Evolutionary conservation across 2,329 filamentous ascomycete genomes (phyloP).

Genomic region (Esteya vermicola): DNA sequence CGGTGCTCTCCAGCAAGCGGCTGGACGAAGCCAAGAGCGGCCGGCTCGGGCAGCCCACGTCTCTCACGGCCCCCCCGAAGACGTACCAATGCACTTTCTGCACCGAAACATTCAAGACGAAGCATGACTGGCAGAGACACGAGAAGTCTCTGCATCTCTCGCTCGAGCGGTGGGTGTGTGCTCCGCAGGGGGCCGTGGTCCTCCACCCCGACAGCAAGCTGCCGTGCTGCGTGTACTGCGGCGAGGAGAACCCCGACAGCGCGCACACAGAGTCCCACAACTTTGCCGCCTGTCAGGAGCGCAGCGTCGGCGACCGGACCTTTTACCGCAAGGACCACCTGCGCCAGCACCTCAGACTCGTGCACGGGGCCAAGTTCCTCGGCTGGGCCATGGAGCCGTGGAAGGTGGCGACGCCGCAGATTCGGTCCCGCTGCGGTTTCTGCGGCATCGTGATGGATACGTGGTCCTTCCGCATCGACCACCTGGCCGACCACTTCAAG

Average conservation of each 20-base stretch:
- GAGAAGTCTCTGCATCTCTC: slow-evolving; percentile 54
- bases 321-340: slow-evolving; percentile 55
- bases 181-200: slow-evolving; percentile 39
- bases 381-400: slow-evolving; percentile 52
- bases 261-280: slow-evolving; percentile 46
- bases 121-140: slow-evolving; percentile 57
- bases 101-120: slow-evolving; percentile 52
- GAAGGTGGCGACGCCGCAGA: slow-evolving; percentile 45
- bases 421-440: slow-evolving; percentile 51
- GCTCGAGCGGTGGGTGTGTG: slow-evolving; percentile 51
- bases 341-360: slow-evolving; percentile 49
- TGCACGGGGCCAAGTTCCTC: slow-evolving; percentile 47
- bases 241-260: slow-evolving; percentile 36
- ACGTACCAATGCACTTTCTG: slow-evolving; percentile 56
- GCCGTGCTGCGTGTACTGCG: slow-evolving; percentile 45
- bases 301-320: slow-evolving; percentile 43
- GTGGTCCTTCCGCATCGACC: slow-evolving; percentile 46
- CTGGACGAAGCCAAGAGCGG: slow-evolving; percentile 16
- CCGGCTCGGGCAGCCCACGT: slow-evolving; percentile 8
- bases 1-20: slow-evolving; percentile 12
- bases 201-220: slow-evolving; percentile 46
- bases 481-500: slow-evolving; percentile 55
- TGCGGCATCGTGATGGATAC: slow-evolving; percentile 47
- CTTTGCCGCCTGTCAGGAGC: slow-evolving; percentile 51
- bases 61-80: slow-evolving; percentile 30